Base-by-base conservation (phyloP, 192 early-diverging fungal species). In the Coemansia umbellata region DNA sequence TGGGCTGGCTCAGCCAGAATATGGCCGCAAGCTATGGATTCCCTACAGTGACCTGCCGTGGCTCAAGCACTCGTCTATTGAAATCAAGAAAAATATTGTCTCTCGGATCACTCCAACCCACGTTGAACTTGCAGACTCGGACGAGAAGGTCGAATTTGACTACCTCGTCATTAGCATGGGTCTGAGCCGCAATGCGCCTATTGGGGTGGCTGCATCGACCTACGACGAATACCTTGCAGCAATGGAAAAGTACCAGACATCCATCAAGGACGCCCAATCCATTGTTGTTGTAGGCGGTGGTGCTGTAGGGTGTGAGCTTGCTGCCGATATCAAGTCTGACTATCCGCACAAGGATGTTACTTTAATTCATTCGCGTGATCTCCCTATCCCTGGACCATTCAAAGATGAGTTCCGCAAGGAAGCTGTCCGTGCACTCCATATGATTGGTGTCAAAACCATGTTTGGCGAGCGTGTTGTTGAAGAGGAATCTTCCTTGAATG, bases 271-370 rank as follows among this genome's bases (percentile, higher is more conserved):
- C n/a, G 70, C 85, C 6, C 53, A 79, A 30, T 78, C 72, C 3
- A 65, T 88, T n/a, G 51, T 87, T 3, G 58, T 91, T 9, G 80
- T 85, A 28, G 90, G 90, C 11, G 90, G 80, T 5, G 90, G 90
- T 15, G 85, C 86, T 14, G 83, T 87, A 7, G 91, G 87, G 19
- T 58, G 86, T 13, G 90, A 94, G 61, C 42, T 90, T 37, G 87
- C 85, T 0, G 86, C 79, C 0, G 91, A 94, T 52, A 42, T 78
- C 32, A 69, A 69, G 33, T 47, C 69, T 1, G 69, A 60, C 14
- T 72, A 55, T 33, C 65, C 69, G 9, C 35, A 72, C 1, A 78
- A 78, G 33, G 47, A 67, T 2, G 37, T 78, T 28, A 65, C 58
- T 1, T 42, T 78, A 31, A 50, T 78, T 21, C 76, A 78, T 33